These are phyloP conservation scores for Irpex lacteus DNA, from an alignment of 1,284 basidiomycete genomes.

Conservation along the genomic window DNA sequence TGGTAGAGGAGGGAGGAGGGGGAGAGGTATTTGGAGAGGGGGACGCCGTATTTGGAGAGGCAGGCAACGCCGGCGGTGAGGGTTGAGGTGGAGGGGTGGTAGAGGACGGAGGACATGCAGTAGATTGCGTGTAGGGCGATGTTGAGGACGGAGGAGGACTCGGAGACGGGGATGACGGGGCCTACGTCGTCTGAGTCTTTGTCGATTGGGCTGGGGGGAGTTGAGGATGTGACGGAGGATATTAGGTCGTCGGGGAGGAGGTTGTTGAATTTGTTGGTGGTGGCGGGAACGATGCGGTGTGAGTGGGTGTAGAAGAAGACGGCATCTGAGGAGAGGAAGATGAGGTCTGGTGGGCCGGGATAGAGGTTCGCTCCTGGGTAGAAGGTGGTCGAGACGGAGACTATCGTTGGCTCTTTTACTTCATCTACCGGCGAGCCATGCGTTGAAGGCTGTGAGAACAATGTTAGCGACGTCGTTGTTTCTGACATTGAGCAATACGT, in stretches of 20 bases:
- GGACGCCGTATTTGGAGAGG: slow-evolving; percentile 31
- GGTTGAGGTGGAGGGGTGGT: slow-evolving; percentile 29
- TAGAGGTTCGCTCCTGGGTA: slow-evolving; percentile 63
- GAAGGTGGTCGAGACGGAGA: slow-evolving; percentile 79
- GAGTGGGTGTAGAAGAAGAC: slow-evolving; percentile 61
- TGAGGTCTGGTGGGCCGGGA: slow-evolving; percentile 51
- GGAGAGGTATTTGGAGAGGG: slow-evolving; percentile 22
- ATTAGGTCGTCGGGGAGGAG: slow-evolving; percentile 21
- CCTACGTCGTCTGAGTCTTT: slow-evolving; percentile 24
- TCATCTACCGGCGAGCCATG: slow-evolving; percentile 33
- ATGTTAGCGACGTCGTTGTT: no score
- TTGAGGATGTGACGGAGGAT: slow-evolving; percentile 8
- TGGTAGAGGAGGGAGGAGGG: slow-evolving; percentile 29
- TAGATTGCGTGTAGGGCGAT: slow-evolving; percentile 36
- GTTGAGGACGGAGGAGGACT: slow-evolving; percentile 34
- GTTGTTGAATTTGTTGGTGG: slow-evolving; percentile 37
- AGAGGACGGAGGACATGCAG: slow-evolving; percentile 32
- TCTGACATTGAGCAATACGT: slow-evolving; percentile 22
- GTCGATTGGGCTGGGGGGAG: slow-evolving; percentile 3
- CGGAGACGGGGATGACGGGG: slow-evolving; percentile 30
- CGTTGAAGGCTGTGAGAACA: slow-evolving; percentile 25
- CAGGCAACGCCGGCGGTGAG: slow-evolving; percentile 31
- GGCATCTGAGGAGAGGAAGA: slow-evolving; percentile 65
- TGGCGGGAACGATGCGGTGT: slow-evolving; percentile 31
- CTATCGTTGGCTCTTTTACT: slow-evolving; percentile 38